phyloP scores from a whole-genome alignment of 2,329 filamentous ascomycete species.

The Geosmithia flava region DNA sequence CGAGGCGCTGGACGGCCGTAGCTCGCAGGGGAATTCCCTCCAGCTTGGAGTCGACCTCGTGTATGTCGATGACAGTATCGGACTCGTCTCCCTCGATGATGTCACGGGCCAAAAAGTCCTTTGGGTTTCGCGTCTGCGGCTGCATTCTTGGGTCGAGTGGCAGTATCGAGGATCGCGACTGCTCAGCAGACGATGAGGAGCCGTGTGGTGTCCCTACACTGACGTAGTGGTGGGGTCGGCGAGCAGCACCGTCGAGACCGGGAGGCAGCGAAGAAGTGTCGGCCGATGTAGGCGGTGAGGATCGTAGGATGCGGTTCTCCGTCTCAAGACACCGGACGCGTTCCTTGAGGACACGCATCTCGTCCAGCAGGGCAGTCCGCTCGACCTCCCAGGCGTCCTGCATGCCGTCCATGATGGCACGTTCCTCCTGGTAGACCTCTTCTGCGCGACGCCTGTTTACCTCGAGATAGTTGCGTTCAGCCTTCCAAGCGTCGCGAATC shows the following conservation, averaged over 20 bases:
- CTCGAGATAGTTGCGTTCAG: constrained; percentile 39
- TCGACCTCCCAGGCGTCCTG: constrained; percentile 32
- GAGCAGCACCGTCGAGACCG: constrained; percentile 19
- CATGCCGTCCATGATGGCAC: constrained; percentile 39
- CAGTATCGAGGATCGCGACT: constrained; percentile 21
- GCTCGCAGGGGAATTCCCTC: constrained; percentile 47
- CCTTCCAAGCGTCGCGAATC: constrained; percentile 38
- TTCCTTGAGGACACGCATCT: constrained; percentile 28
- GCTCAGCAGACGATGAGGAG: constrained; percentile 5
- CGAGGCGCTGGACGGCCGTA: constrained; percentile 36
- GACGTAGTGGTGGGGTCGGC: constrained; percentile 19
- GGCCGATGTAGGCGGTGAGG: not conserved
- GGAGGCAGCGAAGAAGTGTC: constrained; percentile 16
- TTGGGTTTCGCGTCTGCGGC: constrained; percentile 17
- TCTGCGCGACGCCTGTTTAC: constrained; percentile 39
- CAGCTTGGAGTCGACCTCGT: constrained; percentile 43
- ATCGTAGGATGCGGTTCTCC: constrained; percentile 20
- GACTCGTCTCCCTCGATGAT: constrained; percentile 17
- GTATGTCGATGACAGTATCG: constrained; percentile 41
- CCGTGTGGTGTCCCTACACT: constrained; percentile 11
- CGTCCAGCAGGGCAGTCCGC: constrained; percentile 24
- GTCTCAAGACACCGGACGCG: constrained; percentile 21
- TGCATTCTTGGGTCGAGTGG: constrained; percentile 33
- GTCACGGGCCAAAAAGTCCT: constrained; percentile 21
- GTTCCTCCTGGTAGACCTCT: constrained; percentile 42